phyloP scores from a whole-genome alignment of 176 grass and related monocot species.

The Musa schizocarpa region DNA sequence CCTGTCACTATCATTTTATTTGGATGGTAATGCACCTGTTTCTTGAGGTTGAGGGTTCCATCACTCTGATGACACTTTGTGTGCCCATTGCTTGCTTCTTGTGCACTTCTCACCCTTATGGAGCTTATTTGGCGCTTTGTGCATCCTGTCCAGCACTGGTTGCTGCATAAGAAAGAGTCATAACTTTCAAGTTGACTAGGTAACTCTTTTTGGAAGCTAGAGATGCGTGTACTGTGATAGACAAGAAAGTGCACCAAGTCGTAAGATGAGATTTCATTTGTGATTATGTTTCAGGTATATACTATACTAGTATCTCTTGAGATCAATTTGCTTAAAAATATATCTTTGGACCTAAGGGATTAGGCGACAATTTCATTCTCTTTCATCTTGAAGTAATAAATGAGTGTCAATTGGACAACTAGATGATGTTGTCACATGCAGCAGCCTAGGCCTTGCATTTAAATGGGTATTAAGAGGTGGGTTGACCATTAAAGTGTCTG shows the following conservation, averaged over 20 bases:
- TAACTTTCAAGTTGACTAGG: neutral
- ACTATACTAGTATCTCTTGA: neutral
- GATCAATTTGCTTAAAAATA: neutral
- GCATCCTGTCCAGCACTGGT: no score
- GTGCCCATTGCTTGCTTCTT: no score
- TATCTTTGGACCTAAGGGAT: neutral
- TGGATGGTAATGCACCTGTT: no score
- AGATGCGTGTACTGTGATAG: neutral
- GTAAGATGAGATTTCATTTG: neutral
- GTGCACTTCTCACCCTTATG: no score
- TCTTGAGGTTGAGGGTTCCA: no score
- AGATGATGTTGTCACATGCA: neutral
- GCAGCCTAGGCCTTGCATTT: neutral
- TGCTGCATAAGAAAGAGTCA: neutral
- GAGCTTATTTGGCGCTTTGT: no score
- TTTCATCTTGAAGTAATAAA: neutral
- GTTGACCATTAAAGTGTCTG: neutral
- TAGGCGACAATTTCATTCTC: neutral
- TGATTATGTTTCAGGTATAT: neutral
- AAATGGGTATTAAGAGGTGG: neutral
- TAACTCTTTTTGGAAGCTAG: neutral
- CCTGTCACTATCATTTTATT: no score
- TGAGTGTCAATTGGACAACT: neutral
- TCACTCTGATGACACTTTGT: no score
- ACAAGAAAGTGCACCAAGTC: neutral